Conservation (phyloP, 148 eudicot genomes). For the Camellia granthamiana region DNA sequence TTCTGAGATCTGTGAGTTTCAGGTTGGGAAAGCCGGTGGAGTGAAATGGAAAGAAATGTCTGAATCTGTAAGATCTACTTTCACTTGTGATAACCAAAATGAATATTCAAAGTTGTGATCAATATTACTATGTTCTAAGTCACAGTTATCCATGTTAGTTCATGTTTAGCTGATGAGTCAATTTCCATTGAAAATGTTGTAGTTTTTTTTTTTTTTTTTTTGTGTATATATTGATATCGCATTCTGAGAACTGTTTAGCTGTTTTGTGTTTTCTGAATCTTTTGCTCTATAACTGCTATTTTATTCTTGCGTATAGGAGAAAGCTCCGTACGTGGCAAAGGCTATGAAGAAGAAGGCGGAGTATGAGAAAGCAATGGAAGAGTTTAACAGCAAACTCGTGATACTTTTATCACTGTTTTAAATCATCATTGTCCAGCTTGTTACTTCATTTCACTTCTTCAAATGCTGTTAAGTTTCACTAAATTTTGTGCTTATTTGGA, state of each 20-base stretch:
- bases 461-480: too few relatives aligned
- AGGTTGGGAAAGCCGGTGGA: constrained; percentile 29
- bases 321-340: constrained; percentile 21
- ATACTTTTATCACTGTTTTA: background rate
- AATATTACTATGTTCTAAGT: background rate
- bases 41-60: constrained; percentile 27
- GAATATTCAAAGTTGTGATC: background rate
- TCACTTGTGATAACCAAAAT: background rate
- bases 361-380: constrained; percentile 18
- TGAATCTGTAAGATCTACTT: constrained; percentile 24
- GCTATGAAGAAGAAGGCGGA: constrained; percentile 27
- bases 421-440: background rate
- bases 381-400: constrained; percentile 17
- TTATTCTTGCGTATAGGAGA: constrained; percentile 17
- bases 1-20: background rate
- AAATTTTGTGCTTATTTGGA: background rate
- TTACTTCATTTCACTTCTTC: background rate
- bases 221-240: background rate
- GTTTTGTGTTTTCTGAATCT: background rate
- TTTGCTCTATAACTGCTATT: background rate
- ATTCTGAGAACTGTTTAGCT: too few relatives aligned
- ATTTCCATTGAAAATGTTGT: background rate
- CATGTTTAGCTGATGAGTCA: background rate
- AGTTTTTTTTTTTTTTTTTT: background rate
- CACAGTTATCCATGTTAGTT: background rate